phyloP scores from a whole-genome alignment of 1,284 basidiomycete species.

The Neolentinus lepideus region DNA sequence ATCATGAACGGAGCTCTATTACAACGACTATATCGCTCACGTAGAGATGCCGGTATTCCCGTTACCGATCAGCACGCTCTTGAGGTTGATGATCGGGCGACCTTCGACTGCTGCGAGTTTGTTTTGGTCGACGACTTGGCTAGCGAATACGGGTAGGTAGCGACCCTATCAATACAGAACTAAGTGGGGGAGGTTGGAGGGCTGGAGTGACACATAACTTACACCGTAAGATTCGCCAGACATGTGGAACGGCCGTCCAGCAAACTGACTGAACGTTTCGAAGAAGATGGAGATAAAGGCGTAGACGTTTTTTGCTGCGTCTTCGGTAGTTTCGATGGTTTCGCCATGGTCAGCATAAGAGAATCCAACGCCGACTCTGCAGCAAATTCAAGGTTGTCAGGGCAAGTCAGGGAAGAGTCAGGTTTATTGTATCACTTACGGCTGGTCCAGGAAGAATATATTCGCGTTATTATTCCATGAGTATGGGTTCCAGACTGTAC shows the following conservation, averaged over 20 bases:
- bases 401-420: neutral
- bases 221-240: constrained; percentile 67
- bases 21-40: constrained; percentile 22
- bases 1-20: neutral
- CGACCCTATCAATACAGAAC: constrained; percentile 54
- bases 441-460: constrained; percentile 69
- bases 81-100: constrained; percentile 60
- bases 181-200: constrained; percentile 23
- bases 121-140: constrained; percentile 75
- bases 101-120: constrained; percentile 43
- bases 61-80: constrained; percentile 56
- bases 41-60: constrained; percentile 58
- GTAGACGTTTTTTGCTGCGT: constrained; percentile 63
- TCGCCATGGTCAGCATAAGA: constrained; percentile 53
- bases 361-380: constrained; percentile 58
- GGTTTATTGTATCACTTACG: constrained; percentile 27
- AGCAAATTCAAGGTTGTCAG: neutral
- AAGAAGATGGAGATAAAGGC: constrained; percentile 74
- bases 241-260: constrained; percentile 58
- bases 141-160: constrained; percentile 78
- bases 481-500: constrained; percentile 54
- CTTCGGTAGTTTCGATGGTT: constrained; percentile 57
- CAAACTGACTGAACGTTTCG: constrained; percentile 63
- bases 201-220: constrained; percentile 23
- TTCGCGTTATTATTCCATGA: constrained; percentile 62